phyloP scores from a whole-genome alignment of 768 basidiomycete species.

The Harrya chromipes region DNA sequence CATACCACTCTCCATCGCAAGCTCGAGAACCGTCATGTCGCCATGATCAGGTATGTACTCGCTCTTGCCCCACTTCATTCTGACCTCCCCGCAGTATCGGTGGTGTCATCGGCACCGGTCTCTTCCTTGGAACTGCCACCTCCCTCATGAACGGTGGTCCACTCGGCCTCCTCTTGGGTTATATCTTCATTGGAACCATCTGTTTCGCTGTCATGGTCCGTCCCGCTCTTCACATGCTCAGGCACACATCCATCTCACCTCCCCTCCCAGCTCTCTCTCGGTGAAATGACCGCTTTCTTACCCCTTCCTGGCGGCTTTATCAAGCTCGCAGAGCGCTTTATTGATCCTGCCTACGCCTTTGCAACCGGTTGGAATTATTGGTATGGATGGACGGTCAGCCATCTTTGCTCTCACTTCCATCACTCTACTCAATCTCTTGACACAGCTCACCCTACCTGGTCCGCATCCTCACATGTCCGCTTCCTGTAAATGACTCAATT shows the following conservation, averaged over 20 bases:
- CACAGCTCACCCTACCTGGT: slow-evolving; percentile 27
- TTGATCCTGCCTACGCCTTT: slow-evolving; percentile 45
- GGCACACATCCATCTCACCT: not conserved
- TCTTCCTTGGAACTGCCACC: slow-evolving; percentile 34
- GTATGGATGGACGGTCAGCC: slow-evolving; percentile 35
- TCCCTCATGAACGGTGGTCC: slow-evolving; percentile 43
- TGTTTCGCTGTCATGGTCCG: slow-evolving; percentile 40
- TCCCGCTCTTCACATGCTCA: not conserved
- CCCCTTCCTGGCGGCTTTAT: slow-evolving; percentile 47
- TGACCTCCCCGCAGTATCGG: slow-evolving; percentile 18
- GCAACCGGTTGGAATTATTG: slow-evolving; percentile 43
- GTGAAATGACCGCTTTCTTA: slow-evolving; percentile 46
- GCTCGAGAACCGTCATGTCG: slow-evolving; percentile 34
- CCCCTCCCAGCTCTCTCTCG: slow-evolving; percentile 29
- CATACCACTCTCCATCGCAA: slow-evolving; percentile 23
- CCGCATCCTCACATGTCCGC: not conserved
- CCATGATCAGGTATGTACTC: slow-evolving; percentile 32
- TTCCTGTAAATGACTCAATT: slow-evolving; percentile 13
- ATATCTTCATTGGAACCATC: slow-evolving; percentile 35
- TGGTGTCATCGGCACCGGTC: slow-evolving; percentile 42
- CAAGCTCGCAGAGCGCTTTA: slow-evolving; percentile 45
- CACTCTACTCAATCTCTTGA: not conserved
- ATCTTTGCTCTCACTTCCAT: not conserved
- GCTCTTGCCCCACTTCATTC: too few species aligned
- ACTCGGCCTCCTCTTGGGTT: slow-evolving; percentile 44